Conservation (phyloP, 768 basidiomycete species). For the Butyriboletus loyo region DNA sequence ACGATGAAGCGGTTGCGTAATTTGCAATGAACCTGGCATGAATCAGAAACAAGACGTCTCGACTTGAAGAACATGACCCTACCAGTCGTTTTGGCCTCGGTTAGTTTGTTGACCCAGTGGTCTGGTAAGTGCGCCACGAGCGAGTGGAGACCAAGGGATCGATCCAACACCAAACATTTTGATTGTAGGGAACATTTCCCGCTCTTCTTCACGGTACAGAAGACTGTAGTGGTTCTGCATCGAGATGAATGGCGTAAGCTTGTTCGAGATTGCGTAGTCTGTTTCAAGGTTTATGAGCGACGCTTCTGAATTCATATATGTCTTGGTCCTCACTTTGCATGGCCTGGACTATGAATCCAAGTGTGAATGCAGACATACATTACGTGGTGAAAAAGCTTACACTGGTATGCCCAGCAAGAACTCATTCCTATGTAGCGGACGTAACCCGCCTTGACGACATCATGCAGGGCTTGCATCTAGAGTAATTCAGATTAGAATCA, state of each 20-base stretch:
- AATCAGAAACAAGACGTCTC: conserved; percentile 2
- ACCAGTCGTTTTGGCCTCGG: conserved; percentile 26
- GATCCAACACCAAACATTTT: conserved; percentile 44
- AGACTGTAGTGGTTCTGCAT: conserved; percentile 64
- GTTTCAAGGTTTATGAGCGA: conserved; percentile 1
- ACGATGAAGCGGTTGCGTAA: conserved; percentile 23
- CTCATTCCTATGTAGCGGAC: conserved; percentile 47
- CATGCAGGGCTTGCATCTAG: conserved; percentile 49
- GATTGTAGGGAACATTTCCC: conserved; percentile 54
- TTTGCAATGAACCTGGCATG: conserved; percentile 21
- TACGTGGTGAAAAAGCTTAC: conserved; percentile 16
- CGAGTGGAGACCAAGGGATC: conserved; percentile 46
- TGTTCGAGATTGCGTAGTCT: conserved; percentile 42
- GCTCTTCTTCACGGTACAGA: conserved; percentile 60
- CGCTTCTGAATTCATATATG: neutral
- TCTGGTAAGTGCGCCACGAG: conserved; percentile 35
- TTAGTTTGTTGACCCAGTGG: conserved; percentile 31
- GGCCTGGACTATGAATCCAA: conserved; percentile 30
- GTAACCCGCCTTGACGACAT: conserved; percentile 47
- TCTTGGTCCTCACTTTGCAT: conserved; percentile 35
- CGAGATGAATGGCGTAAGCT: conserved; percentile 53
- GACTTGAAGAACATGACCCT: neutral
- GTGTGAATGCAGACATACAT: neutral
- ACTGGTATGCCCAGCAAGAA: conserved; percentile 42
- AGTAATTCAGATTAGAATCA: neutral